Percentiles rank a stretch among this genome's conserved stretches.
Evolutionary conservation across 1,139 yeast species (phyloP).

Genomic region (Debaryomyces psychrophilus): DNA sequence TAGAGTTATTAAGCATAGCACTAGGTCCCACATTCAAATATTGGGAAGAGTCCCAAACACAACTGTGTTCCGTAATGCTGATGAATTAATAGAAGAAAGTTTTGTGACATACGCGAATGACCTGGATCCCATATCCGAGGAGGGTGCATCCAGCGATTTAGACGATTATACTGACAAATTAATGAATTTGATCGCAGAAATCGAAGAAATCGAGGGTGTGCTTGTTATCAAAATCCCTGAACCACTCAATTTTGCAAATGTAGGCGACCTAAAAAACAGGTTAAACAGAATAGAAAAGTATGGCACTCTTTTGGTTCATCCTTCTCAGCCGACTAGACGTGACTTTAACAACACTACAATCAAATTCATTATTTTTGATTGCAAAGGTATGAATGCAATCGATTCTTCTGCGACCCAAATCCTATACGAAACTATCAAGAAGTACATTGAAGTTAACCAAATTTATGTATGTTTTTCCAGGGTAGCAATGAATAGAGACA

Average conservation of each 20-base stretch:
- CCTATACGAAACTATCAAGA: conserved; percentile 29
- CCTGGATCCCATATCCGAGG: neutral
- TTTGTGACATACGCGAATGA: conserved; percentile 21
- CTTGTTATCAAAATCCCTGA: conserved; percentile 37
- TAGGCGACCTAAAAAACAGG: conserved; percentile 29
- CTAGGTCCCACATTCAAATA: conserved; percentile 36
- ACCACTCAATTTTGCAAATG: conserved; percentile 34
- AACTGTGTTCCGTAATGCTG: conserved; percentile 36
- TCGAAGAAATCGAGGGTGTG: conserved; percentile 36
- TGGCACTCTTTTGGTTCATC: conserved; percentile 33
- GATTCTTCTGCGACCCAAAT: conserved; percentile 39
- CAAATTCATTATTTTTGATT: conserved; percentile 33
- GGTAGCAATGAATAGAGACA: conserved; percentile 24
- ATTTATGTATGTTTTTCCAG: conserved; percentile 32
- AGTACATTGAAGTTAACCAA: conserved; percentile 24
- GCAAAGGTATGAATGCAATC: conserved; percentile 37
- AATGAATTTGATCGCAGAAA: conserved; percentile 28
- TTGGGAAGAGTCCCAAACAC: conserved; percentile 39
- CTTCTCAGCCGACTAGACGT: conserved; percentile 34
- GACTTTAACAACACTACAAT: conserved; percentile 25
- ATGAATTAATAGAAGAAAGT: conserved; percentile 38
- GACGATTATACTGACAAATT: conserved; percentile 14
- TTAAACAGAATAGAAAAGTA: conserved; percentile 31
- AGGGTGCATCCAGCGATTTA: conserved; percentile 10
- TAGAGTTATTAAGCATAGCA: conserved; percentile 32